phyloP scores from a whole-genome alignment of 208 protist species.

The Trypanosoma cruzi region DNA sequence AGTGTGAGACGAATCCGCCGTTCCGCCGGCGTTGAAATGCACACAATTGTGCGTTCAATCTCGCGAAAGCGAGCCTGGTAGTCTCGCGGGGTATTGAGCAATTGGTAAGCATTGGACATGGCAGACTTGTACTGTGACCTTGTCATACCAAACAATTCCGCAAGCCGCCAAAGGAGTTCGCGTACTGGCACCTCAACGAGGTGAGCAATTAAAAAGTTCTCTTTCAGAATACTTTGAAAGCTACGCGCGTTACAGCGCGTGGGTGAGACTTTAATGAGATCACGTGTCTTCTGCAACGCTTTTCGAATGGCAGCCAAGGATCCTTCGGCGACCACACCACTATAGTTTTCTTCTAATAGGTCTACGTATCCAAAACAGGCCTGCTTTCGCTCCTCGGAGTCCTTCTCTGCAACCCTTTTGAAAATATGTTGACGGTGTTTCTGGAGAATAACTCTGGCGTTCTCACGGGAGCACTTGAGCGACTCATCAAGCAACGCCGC shows the following conservation, averaged over 20 bases:
- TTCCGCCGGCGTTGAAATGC: conserved; percentile 27
- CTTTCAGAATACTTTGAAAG: conserved; percentile 40
- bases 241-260: conserved; percentile 23
- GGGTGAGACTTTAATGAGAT: conserved; percentile 34
- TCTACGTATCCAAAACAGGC: conserved; percentile 51
- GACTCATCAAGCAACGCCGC: conserved; percentile 10
- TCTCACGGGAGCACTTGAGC: conserved; percentile 17
- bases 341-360: conserved; percentile 39
- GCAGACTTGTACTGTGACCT: conserved; percentile 40
- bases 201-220: conserved; percentile 44
- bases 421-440: conserved; percentile 47
- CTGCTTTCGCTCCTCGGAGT: conserved; percentile 32
- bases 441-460: conserved; percentile 34
- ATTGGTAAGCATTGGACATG: conserved; percentile 46
- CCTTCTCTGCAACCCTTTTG: conserved; percentile 33
- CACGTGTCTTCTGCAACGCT: conserved; percentile 35
- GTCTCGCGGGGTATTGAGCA: conserved; percentile 49
- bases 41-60: conserved; percentile 52
- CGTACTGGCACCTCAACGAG: conserved; percentile 54
- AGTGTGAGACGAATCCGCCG: conserved; percentile 47
- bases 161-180: conserved; percentile 57
- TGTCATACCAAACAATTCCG: conserved; percentile 46
- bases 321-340: conserved; percentile 28
- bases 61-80: conserved; percentile 70
- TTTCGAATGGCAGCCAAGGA: conserved; percentile 35